Evolutionary conservation across 495 filamentous ascomycete species (phyloP), one percentile per base, ranked within the genome.

Genomic region (Ramalina intermedia): DNA sequence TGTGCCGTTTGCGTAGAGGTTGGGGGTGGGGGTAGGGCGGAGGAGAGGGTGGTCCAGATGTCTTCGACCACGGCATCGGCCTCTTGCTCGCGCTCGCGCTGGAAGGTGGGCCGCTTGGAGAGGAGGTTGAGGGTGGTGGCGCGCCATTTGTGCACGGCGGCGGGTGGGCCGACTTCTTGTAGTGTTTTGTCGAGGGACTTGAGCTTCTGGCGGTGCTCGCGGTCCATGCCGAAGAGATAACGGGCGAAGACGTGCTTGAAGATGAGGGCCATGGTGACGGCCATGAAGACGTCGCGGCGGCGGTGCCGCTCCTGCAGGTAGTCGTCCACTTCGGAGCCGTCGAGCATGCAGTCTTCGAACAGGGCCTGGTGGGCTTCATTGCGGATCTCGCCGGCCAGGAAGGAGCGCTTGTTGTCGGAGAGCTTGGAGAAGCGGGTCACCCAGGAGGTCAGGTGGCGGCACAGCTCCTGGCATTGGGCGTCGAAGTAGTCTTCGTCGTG

Each of bases 171-270:
- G 55, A 94, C 84, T 63, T 96, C 91, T 23, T 69, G 66, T n/a
- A 98, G 72, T 45, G 81, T 78, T 67, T 91, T 94, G 67, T 98
- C 91, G 14, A 96, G 77, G 7, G 78, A 76, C 66, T 96, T 94
- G 60, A 98, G 82, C 60, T 94, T 95, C 65, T 96, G 89, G 23
- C 93, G 83, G 60, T 98, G 89, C 60, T 95, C 91, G 45, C 87
- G 76, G 65, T 96, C 90, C 86, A 96, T 91, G 53, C 93, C 91
- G 59, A 98, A 96, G 35, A 98, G 78, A 60, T 96, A 98, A 48
- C 93, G 81, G 11, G 88, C 94, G 64, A 98, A 98, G 60, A 98
- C 80, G 58, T 85, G 94, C 61, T 96, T 90, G 87, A 87, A 96
- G 35, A 96, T 78, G 85, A 98, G 94, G 40, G 80, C 88, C 87